Conservation (phyloP, 106 monocot species). For the Allium cepa region DNA sequence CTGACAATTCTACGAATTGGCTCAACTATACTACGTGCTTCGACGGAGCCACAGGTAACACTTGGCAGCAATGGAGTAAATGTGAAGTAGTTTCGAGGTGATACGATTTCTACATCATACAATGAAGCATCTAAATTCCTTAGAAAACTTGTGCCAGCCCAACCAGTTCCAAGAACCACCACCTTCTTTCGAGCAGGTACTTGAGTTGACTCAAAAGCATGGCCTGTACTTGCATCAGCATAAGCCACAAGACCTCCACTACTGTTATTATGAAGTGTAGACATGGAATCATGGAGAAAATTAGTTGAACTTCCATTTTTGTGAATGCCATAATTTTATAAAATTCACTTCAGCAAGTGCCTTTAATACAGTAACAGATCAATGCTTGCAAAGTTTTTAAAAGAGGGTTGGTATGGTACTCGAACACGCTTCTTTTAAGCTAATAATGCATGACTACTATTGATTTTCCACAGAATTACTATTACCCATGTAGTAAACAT, state of each 20-base stretch:
- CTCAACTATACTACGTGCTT: slow-evolving; percentile 62
- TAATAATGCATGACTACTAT: too few species aligned
- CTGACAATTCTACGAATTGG: slow-evolving; percentile 54
- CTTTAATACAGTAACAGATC: neutral
- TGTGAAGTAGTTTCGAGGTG: slow-evolving; percentile 74
- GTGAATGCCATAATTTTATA: neutral
- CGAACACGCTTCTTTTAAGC: neutral
- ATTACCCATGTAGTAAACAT: neutral
- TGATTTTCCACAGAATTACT: neutral
- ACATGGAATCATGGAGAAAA: neutral
- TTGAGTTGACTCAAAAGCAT: slow-evolving; percentile 13
- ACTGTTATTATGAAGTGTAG: slow-evolving; percentile 13
- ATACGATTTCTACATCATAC: slow-evolving; percentile 59
- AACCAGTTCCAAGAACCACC: slow-evolving; percentile 76
- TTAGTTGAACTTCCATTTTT: neutral
- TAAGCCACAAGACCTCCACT: slow-evolving; percentile 58
- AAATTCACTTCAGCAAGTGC: neutral
- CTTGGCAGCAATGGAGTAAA: slow-evolving; percentile 77
- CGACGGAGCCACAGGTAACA: slow-evolving; percentile 71
- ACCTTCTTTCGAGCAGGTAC: slow-evolving; percentile 40
- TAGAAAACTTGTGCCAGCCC: slow-evolving; percentile 65
- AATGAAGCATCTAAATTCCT: slow-evolving; percentile 45
- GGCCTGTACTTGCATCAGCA: slow-evolving; percentile 35
- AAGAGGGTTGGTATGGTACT: neutral
- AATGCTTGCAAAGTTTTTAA: neutral